phyloP scores from a whole-genome alignment of 345 rosid species.

The Citropsis articulata region DNA sequence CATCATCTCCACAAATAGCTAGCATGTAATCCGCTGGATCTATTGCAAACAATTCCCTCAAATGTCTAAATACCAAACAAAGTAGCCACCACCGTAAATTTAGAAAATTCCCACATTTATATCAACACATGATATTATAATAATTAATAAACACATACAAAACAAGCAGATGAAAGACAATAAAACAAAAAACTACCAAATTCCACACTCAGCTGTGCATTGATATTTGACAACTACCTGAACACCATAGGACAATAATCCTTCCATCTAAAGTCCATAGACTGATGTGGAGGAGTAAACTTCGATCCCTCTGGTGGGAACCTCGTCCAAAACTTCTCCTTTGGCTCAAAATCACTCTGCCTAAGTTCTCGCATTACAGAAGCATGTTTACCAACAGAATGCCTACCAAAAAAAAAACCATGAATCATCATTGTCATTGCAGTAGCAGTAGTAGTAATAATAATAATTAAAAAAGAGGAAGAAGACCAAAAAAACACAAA shows the following conservation, averaged over 20 bases:
- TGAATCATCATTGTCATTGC: neutral
- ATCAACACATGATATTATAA: neutral
- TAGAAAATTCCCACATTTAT: constrained; percentile 6
- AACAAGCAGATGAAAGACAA: neutral
- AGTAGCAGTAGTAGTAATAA: too few relatives aligned
- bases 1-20: constrained; percentile 94
- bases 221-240: constrained; percentile 30
- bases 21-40: constrained; percentile 98
- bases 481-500: constrained; percentile 9
- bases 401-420: constrained; percentile 40
- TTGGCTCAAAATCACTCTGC: constrained; percentile 82
- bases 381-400: constrained; percentile 85
- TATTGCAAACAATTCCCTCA: constrained; percentile 79
- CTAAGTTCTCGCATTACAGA: constrained; percentile 53
- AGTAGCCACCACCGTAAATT: constrained; percentile 27
- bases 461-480: constrained; percentile 21
- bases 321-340: constrained; percentile 97
- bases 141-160: neutral
- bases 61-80: constrained; percentile 48
- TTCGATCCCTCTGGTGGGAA: constrained; percentile 94
- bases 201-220: neutral
- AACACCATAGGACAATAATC: constrained; percentile 81
- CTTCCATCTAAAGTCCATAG: constrained; percentile 79
- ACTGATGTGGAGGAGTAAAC: constrained; percentile 87
- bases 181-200: neutral